These are phyloP conservation scores for Escovopsis weberi DNA, from an alignment of 2,329 filamentous ascomycete species.

Conservation along the genomic window DNA sequence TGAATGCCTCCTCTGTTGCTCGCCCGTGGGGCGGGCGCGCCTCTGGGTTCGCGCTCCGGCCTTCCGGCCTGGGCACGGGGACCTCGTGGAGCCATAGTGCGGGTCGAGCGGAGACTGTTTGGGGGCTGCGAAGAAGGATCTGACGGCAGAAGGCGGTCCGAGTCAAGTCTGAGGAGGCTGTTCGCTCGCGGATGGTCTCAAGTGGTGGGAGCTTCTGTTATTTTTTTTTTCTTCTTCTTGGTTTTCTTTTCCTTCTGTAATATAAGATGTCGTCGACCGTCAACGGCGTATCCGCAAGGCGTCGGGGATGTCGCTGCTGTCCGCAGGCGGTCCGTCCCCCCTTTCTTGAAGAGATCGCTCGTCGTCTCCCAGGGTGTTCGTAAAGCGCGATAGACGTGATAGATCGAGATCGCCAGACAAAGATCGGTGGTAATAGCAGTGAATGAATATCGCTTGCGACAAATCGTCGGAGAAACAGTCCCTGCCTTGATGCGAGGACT, in stretches of 20 bases:
- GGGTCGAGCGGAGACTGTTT: not conserved
- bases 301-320: no score
- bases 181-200: not conserved
- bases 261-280: no score
- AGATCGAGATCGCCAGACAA: no score
- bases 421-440: no score
- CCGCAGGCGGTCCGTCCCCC: no score
- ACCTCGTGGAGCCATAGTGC: conserved; percentile 21
- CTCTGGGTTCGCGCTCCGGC: conserved; percentile 18
- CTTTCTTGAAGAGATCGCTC: no score
- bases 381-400: no score
- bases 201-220: not conserved
- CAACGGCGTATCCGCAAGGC: no score
- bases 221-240: not conserved
- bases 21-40: conserved; percentile 15
- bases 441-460: no score
- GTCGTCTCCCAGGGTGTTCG: no score
- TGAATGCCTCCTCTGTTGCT: conserved; percentile 33
- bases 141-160: not conserved
- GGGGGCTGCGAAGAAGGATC: not conserved
- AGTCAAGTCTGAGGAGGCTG: not conserved
- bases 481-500: no score
- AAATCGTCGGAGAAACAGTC: no score
- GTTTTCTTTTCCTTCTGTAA: not conserved
- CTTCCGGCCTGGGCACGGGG: conserved; percentile 10